Conservation (phyloP, 495 filamentous ascomycete genomes). For the Hyaloscypha hepaticicola region DNA sequence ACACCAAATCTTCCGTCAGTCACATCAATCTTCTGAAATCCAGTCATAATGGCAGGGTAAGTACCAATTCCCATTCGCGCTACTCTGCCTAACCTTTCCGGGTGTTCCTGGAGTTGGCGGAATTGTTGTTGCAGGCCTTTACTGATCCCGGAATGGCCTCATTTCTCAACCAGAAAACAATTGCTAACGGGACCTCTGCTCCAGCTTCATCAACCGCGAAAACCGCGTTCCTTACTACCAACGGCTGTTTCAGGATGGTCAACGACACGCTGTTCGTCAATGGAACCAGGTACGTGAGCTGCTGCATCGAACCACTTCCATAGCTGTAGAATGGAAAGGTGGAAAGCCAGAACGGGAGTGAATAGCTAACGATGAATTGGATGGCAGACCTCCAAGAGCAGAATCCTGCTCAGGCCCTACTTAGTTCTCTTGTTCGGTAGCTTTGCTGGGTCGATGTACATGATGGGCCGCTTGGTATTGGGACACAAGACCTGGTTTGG, state of each 20-base stretch:
- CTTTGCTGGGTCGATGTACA: slow-evolving; percentile 51
- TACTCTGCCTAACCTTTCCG: not conserved
- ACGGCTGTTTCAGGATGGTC: slow-evolving; percentile 76
- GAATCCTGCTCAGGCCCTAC: slow-evolving; percentile 70
- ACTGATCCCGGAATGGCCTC: slow-evolving; percentile 16
- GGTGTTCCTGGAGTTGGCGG: not conserved
- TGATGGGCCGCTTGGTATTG: slow-evolving; percentile 53
- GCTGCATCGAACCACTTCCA: not conserved
- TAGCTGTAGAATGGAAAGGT: not conserved
- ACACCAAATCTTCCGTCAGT: slow-evolving; percentile 12
- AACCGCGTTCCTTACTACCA: slow-evolving; percentile 88
- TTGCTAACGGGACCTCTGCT: slow-evolving; percentile 4
- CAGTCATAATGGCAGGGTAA: slow-evolving; percentile 34
- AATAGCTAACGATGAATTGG: not conserved
- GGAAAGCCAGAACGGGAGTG: not conserved
- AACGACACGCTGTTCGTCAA: slow-evolving; percentile 65
- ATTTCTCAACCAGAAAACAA: not conserved
- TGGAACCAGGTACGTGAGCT: slow-evolving; percentile 77
- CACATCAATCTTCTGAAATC: not conserved
- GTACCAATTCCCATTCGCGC: slow-evolving; percentile 15
- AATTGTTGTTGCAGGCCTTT: not conserved
- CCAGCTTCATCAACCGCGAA: slow-evolving; percentile 71
- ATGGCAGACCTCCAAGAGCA: slow-evolving; percentile 60
- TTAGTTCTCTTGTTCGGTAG: slow-evolving; percentile 65
- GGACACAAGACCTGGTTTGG: slow-evolving; percentile 90